Conservation (phyloP, 169 alveolate genomes). For the Eimeria zaria region DNA sequence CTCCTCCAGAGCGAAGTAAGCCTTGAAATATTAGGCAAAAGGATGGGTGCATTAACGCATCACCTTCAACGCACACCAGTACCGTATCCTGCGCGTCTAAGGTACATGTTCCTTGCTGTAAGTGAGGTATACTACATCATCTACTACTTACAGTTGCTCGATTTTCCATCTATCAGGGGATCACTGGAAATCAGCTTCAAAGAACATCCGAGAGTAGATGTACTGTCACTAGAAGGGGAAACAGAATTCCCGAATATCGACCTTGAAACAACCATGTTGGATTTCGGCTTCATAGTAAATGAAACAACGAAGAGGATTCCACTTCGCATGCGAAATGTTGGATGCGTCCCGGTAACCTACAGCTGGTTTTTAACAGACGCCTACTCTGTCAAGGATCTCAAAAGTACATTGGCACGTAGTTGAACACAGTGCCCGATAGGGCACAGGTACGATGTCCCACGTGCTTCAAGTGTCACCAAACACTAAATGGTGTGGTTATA, state of each 20-base stretch:
- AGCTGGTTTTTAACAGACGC: slow-evolving; percentile 94
- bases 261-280: slow-evolving; percentile 91
- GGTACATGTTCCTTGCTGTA: not conserved
- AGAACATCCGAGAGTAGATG: slow-evolving; percentile 97
- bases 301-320: slow-evolving; percentile 83
- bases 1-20: slow-evolving; percentile 74
- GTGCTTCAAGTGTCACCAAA: not conserved
- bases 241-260: slow-evolving; percentile 95
- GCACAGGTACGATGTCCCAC: not conserved
- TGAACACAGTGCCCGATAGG: not conserved
- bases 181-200: slow-evolving; percentile 90
- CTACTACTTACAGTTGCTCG: not conserved
- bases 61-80: slow-evolving; percentile 87
- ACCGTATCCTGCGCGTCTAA: not conserved
- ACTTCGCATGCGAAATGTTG: slow-evolving; percentile 92
- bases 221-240: slow-evolving; percentile 94
- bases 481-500: not conserved
- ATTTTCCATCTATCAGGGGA: slow-evolving; percentile 74
- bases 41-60: slow-evolving; percentile 39
- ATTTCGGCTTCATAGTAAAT: slow-evolving; percentile 97
- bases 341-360: slow-evolving; percentile 94
- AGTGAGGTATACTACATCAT: not conserved
- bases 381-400: slow-evolving; percentile 9
- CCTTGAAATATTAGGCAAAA: not conserved
- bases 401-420: not conserved